Base-by-base conservation (phyloP, 192 early-diverging fungal species). In the Martensiomyces pterosporus region DNA sequence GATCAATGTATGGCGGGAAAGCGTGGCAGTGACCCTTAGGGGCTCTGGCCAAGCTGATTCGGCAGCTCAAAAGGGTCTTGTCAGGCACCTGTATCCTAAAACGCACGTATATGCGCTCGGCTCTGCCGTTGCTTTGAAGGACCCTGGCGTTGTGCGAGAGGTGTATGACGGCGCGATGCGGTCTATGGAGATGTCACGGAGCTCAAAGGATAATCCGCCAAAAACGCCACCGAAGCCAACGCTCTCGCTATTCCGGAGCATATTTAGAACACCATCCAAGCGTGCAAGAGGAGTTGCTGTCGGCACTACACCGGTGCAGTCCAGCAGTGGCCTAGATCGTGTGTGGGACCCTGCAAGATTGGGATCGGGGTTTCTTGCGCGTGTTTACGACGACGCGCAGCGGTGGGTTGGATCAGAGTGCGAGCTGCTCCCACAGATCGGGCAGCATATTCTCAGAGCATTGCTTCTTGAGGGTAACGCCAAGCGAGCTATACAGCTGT, bases 331-430 rank as follows among this genome's bases (percentile, higher is more conserved):
- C 21, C 36, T 33, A 2, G 53, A 59, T 21, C 36, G 34, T 4
- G 13, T 34, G 2, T 72, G 68, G 68, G 53, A 64, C n/a, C 44
- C 61, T 9, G 52, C 62, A 1, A 16, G 68, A 0, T 36, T 72
- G 17, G 61, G 68, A 9, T 59, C 61, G 2, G 35, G 0, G 33
- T 60, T 65, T 40, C 53, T 72, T 10, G 48, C 44, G 22, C 48
- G 22, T 4, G 9, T 52, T 8, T 49, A 49, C 33, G 21, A 27
- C 9, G 61, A 64, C 18, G 49, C 40, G 4, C 9, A 19, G 2
- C 4, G 40, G 7, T 55, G 56, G 52, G 24, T 26, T 9, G 21
- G 9, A 2, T 15, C 15, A 10, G 27, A 25, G 8, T 29, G 42
- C 12, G 16, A 3, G 27, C 45, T 72, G 25, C 36, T 15, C 1